Percentiles rank a stretch among this genome's conserved stretches.
Conservation (phyloP, 768 basidiomycete species). For the Boletus rex-veris region DNA sequence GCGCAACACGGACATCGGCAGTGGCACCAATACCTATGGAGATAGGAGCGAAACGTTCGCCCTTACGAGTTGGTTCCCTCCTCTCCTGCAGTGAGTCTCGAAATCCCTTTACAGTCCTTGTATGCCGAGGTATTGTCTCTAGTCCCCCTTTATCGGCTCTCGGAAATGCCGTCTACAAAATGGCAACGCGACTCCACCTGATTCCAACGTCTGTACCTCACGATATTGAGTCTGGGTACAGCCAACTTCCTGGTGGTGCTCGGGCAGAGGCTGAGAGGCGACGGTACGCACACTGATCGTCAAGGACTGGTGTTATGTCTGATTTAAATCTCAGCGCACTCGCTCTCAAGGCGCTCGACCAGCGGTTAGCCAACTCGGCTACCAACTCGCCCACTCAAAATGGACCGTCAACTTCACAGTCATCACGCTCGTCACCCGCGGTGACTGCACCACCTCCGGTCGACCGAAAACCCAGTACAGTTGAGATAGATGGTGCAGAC, state of each 20-base stretch:
- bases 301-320: constrained; percentile 1
- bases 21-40: constrained; percentile 72
- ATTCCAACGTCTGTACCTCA: constrained; percentile 55
- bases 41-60: constrained; percentile 97
- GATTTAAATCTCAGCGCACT: constrained; percentile 62
- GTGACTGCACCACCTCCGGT: constrained; percentile 34
- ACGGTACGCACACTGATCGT: constrained; percentile 50
- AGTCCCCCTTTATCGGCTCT: constrained; percentile 71
- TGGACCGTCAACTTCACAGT: constrained; percentile 27
- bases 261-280: constrained; percentile 95
- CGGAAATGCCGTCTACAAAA: constrained; percentile 62
- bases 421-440: constrained; percentile 26
- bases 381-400: constrained; percentile 30
- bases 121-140: constrained; percentile 1
- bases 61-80: constrained; percentile 95
- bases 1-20: constrained; percentile 65
- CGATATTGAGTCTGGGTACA: constrained; percentile 77
- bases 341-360: constrained; percentile 95
- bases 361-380: constrained; percentile 70
- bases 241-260: constrained; percentile 78
- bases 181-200: constrained; percentile 68
- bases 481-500: constrained; percentile 21
- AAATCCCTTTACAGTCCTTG: background rate
- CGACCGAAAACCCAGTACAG: constrained; percentile 24
- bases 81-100: constrained; percentile 78